phyloP scores from a whole-genome alignment of 805 yeast genomes.

The Wickerhamiella dianesei region DNA sequence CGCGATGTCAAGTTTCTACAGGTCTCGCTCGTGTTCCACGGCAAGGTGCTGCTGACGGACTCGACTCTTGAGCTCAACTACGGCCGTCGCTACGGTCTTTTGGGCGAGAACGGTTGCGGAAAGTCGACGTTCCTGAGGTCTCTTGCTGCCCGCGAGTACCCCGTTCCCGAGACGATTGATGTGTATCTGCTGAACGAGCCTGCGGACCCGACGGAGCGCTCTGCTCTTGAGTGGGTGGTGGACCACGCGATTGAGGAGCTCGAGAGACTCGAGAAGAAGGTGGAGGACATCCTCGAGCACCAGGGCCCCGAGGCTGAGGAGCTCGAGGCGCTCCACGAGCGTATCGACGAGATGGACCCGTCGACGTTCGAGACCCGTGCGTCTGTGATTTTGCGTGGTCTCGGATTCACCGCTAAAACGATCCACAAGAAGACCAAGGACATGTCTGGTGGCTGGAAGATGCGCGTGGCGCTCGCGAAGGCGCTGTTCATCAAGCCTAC shows the following conservation, averaged over 20 bases:
- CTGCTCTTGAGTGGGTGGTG: constrained; percentile 93
- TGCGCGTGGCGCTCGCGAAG: constrained; percentile 98
- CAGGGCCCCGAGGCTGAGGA: constrained; percentile 89
- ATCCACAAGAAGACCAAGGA: constrained; percentile 91
- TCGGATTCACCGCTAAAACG: constrained; percentile 82
- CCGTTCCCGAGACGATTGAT: constrained; percentile 85
- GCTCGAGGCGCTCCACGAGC: constrained; percentile 83
- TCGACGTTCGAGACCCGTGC: constrained; percentile 93
- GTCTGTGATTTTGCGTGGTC: constrained; percentile 88
- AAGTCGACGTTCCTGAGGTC: constrained; percentile 90
- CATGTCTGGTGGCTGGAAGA: constrained; percentile 99
- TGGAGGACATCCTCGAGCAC: constrained; percentile 74
- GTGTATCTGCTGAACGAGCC: constrained; percentile 92
- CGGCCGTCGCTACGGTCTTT: constrained; percentile 93
- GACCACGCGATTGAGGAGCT: constrained; percentile 91
- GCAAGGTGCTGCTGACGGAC: constrained; percentile 91
- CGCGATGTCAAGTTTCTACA: constrained; percentile 89
- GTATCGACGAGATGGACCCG: constrained; percentile 93
- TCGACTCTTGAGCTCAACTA: constrained; percentile 83
- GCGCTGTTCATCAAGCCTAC: constrained; percentile 98
- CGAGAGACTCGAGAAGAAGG: constrained; percentile 78
- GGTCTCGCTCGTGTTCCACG: constrained; percentile 87
- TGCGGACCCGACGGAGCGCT: constrained; percentile 81
- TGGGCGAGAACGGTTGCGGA: constrained; percentile 99
- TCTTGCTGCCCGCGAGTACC: constrained; percentile 90